Conservation (phyloP, 2,329 filamentous ascomycete species). For the Lachnum nothofagi region DNA sequence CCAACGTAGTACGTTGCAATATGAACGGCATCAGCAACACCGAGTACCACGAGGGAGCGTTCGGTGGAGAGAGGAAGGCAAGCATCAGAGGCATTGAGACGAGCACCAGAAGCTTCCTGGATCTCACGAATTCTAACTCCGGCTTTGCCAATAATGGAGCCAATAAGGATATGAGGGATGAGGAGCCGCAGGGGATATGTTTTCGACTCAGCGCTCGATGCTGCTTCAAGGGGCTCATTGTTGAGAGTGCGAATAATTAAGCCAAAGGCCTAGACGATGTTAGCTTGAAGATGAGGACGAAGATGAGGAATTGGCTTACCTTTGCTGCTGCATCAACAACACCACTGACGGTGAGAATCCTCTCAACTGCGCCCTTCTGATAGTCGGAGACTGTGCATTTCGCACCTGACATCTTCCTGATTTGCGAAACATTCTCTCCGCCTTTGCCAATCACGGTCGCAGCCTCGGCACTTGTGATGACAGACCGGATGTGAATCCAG, state of each 20-base stretch:
- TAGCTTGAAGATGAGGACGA: slow-evolving; percentile 1
- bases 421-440: slow-evolving; percentile 96
- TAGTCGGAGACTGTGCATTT: slow-evolving; percentile 99
- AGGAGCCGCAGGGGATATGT: slow-evolving; percentile 93
- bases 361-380: slow-evolving; percentile 91
- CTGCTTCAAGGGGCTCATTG: slow-evolving; percentile 83
- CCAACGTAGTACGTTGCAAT: slow-evolving; percentile 99
- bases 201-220: slow-evolving; percentile 91
- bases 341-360: slow-evolving; percentile 94
- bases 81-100: slow-evolving; percentile 92
- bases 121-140: slow-evolving; percentile 96
- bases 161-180: slow-evolving; percentile 94
- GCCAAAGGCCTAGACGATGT: slow-evolving; percentile 72
- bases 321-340: slow-evolving; percentile 95
- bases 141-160: slow-evolving; percentile 96
- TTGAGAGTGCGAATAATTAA: slow-evolving; percentile 97
- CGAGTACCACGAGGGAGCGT: slow-evolving; percentile 94
- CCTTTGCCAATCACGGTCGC: slow-evolving; percentile 98
- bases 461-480: slow-evolving; percentile 95
- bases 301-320: slow-evolving; percentile 46
- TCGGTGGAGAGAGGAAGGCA: slow-evolving; percentile 93
- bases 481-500: slow-evolving; percentile 95
- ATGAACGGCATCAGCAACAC: slow-evolving; percentile 95
- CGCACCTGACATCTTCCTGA: slow-evolving; percentile 87
- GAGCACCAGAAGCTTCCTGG: slow-evolving; percentile 92